These are phyloP conservation scores for Boletus coccyginus DNA, from an alignment of 768 basidiomycete genomes.

Conservation along the genomic window DNA sequence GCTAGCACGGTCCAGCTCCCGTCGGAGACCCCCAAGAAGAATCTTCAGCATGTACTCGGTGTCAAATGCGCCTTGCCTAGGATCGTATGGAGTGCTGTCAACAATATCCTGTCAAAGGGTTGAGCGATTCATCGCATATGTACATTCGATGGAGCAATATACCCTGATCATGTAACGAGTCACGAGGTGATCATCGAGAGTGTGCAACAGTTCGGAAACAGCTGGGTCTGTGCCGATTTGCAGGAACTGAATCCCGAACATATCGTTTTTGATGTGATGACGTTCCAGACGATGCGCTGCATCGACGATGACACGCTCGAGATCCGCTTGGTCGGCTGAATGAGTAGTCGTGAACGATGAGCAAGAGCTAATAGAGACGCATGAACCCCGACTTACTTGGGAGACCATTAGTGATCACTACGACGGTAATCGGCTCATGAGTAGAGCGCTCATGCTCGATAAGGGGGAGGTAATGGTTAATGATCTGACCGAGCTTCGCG, in stretches of 20 bases:
- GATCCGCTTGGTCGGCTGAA: slow-evolving; percentile 27
- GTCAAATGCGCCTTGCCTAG: slow-evolving; percentile 28
- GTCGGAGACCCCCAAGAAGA: slow-evolving; percentile 26
- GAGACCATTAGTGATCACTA: slow-evolving; percentile 40
- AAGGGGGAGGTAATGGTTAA: slow-evolving; percentile 35
- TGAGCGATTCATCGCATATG: neutral
- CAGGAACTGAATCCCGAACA: slow-evolving; percentile 46
- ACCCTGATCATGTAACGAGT: slow-evolving; percentile 32
- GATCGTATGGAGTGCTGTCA: slow-evolving; percentile 42
- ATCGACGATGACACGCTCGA: slow-evolving; percentile 32
- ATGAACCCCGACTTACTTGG: slow-evolving; percentile 32
- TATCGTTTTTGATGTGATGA: slow-evolving; percentile 32
- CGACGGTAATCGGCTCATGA: slow-evolving; percentile 36
- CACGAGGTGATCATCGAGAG: slow-evolving; percentile 39
- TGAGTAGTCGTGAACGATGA: neutral
- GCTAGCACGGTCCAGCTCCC: slow-evolving; percentile 14
- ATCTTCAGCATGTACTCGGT: slow-evolving; percentile 37
- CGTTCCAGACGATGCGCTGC: slow-evolving; percentile 42
- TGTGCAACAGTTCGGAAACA: slow-evolving; percentile 39
- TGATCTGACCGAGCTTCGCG: slow-evolving; percentile 34
- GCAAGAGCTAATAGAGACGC: neutral
- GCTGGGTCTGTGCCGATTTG: slow-evolving; percentile 41
- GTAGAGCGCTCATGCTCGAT: slow-evolving; percentile 26
- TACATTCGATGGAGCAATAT: neutral
- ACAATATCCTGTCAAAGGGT: slow-evolving; percentile 39